A percentile compares a stretch with the other conserved stretches of the same genome.
These are phyloP conservation scores for Musa beccarii DNA, from an alignment of 176 grass and related monocot species.

Conservation along the genomic window DNA sequence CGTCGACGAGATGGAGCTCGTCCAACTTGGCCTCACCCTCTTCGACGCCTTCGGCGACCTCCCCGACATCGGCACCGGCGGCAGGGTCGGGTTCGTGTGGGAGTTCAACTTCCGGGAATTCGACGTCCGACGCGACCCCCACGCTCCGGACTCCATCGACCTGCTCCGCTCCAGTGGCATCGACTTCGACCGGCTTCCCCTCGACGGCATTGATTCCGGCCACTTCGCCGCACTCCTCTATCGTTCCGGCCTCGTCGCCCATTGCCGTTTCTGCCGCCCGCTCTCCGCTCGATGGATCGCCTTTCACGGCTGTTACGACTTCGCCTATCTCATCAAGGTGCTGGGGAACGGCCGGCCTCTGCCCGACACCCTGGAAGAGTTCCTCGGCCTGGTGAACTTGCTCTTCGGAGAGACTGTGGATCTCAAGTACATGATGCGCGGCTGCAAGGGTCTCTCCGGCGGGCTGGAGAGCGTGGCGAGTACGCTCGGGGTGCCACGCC, in stretches of 20 bases:
- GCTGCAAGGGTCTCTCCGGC: constrained; percentile 3
- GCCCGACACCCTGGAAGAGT: constrained; percentile 9
- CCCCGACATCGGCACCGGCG: neutral
- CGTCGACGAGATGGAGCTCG: neutral
- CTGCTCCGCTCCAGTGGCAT: neutral
- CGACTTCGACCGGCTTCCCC: neutral
- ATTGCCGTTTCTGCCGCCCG: neutral
- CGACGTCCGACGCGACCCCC: neutral
- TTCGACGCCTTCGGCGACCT: neutral
- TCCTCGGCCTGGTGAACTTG: constrained; percentile 3
- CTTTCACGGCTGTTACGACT: neutral
- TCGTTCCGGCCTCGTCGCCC: neutral
- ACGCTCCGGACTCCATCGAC: neutral
- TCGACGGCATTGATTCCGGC: neutral
- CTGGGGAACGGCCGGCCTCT: neutral
- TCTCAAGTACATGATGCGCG: constrained; percentile 22
- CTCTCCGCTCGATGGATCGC: neutral
- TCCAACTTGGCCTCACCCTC: constrained; percentile 10
- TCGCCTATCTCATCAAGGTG: neutral
- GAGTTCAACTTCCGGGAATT: constrained; percentile 9
- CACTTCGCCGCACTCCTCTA: neutral
- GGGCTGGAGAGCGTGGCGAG: constrained; percentile 12
- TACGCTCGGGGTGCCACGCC: constrained; percentile 1
- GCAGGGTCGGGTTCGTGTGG: neutral
- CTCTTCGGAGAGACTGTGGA: too few species aligned